These are phyloP conservation scores for Diaporthe ampelina DNA, from an alignment of 2,329 filamentous ascomycete genomes.

Conservation along the genomic window DNA sequence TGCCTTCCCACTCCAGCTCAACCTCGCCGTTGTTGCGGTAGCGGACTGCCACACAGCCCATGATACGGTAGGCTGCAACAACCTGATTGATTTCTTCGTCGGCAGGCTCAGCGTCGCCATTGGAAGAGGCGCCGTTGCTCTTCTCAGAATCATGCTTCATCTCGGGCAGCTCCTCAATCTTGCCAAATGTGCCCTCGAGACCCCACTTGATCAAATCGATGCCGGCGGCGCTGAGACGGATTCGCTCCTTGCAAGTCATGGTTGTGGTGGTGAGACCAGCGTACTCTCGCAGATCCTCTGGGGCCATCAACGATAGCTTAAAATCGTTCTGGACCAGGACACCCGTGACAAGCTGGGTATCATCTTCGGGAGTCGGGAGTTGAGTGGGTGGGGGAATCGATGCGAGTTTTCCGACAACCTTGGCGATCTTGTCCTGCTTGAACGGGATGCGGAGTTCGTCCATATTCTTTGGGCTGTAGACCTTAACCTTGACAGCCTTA, in stretches of 20 bases:
- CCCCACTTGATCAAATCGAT: constrained; percentile 95
- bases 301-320: constrained; percentile 96
- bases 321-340: constrained; percentile 98
- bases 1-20: constrained; percentile 97
- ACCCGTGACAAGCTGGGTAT: constrained; percentile 78
- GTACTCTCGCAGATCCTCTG: constrained; percentile 95
- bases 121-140: constrained; percentile 48
- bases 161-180: constrained; percentile 78
- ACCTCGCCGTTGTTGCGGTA: constrained; percentile 84
- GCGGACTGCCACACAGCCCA: constrained; percentile 90
- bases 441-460: constrained; percentile 96
- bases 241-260: constrained; percentile 90
- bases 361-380: constrained; percentile 48
- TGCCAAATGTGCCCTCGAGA: constrained; percentile 93
- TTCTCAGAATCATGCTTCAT: constrained; percentile 52
- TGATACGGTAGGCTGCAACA: constrained; percentile 76
- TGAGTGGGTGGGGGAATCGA: constrained; percentile 78
- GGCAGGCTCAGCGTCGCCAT: constrained; percentile 56
- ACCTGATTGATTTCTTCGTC: constrained; percentile 74
- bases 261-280: constrained; percentile 97
- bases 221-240: constrained; percentile 89
- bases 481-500: constrained; percentile 86
- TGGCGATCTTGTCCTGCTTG: constrained; percentile 93
- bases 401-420: constrained; percentile 94
- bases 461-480: constrained; percentile 94